Conservation (phyloP, 306 rosid genomes). For the Trifolium pratense region DNA sequence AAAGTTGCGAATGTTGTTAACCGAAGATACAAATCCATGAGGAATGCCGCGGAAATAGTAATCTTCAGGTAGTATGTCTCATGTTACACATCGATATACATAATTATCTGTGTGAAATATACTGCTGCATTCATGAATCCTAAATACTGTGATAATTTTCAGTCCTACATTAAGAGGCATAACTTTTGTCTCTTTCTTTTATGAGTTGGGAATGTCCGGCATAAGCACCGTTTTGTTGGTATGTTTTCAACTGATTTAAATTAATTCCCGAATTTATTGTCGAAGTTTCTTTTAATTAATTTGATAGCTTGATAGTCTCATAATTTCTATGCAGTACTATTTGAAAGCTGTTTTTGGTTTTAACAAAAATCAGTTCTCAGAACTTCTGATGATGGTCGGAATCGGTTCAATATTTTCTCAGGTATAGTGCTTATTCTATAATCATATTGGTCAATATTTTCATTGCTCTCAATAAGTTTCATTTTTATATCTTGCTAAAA, state of each 20-base stretch:
- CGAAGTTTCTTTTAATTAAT: neutral
- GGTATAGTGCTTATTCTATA: conserved; percentile 49
- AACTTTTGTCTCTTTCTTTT: conserved; percentile 76
- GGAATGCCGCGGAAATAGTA: conserved; percentile 63
- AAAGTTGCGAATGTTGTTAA: conserved; percentile 48
- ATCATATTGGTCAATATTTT: no score
- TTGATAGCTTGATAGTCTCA: conserved; percentile 31
- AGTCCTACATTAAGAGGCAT: conserved; percentile 76
- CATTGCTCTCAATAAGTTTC: no score
- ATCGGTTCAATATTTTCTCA: conserved; percentile 82
- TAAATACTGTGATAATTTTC: conserved; percentile 43
- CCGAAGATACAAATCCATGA: conserved; percentile 68
- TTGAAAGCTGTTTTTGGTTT: conserved; percentile 80
- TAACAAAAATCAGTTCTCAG: conserved; percentile 78
- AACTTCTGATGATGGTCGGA: conserved; percentile 73
- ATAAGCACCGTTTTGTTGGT: conserved; percentile 70
- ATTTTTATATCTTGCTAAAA: no score
- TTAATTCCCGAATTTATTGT: neutral
- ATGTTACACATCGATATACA: neutral
- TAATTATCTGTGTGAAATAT: neutral
- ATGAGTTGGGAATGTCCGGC: conserved; percentile 82
- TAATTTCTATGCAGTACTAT: conserved; percentile 67
- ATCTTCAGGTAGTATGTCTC: conserved; percentile 53
- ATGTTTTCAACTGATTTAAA: conserved; percentile 31
- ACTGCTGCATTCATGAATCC: neutral